Base-by-base conservation (phyloP, 2,329 filamentous ascomycete species). In the Stagonosporopsis vannaccii region DNA sequence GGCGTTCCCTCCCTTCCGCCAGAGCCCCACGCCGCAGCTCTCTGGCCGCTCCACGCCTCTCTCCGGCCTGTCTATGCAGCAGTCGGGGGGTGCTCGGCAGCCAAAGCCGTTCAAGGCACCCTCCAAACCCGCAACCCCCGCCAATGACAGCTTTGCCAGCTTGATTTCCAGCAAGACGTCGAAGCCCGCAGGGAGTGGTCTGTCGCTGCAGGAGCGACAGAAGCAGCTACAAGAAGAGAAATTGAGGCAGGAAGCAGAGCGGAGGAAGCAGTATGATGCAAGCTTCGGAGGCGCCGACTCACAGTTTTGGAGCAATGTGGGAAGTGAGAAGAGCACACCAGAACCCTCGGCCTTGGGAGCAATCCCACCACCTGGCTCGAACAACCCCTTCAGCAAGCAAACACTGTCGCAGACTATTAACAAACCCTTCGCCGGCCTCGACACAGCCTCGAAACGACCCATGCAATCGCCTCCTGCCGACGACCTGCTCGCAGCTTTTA, bases 181-280 rank as follows among this genome's bases (percentile, higher is more conserved):
- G 26, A 78, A 83, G 46, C 88, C 87, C 73, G 63, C 78, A 50
- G 85, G 83, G 26, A 89, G 87, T 74, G 95, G 90, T 61, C 80
- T 97, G 15, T 86, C 86, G 2, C 79, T 90, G 8, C 78, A 85
- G 51, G 86, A 89, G 68, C 83, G 86, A 48, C 87, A 90, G 73
- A 84, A 80, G 68, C 89, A 86, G 59, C 78, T 97, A 63, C 85
- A 90, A 62, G 91, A 96, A 75, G 88, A 92, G 68, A 90, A 91
- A 75, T 84, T 86, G 60, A 85, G 85, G 57, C 90, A 94, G 73
- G 90, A 92, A 58, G 89, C 88, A 56, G 89, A 93, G 72, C 85
- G 86, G 70, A 85, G 84, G 67, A 88, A 84, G 67, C 85, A 88
- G 72, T 85, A 88, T 67, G 91, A 95, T 62, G 83, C 85, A 26